Evolutionary conservation across 768 basidiomycete species (phyloP).

Genomic region (Nidularia sp.): DNA sequence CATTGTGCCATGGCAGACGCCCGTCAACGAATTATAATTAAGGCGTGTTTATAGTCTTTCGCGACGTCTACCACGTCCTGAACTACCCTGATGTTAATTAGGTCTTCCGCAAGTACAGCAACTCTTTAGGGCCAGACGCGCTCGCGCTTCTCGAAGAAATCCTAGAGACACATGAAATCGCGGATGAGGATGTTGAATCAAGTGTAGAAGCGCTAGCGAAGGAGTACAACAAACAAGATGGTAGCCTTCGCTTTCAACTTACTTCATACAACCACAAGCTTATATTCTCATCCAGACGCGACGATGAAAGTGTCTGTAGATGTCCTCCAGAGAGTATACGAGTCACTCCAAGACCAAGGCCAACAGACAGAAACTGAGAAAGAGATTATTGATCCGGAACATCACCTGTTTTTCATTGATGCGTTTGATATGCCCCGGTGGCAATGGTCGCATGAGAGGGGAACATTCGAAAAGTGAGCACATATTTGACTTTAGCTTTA

Average conservation of each 20-base stretch:
- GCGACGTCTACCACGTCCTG: background rate
- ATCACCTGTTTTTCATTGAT: conserved; percentile 78
- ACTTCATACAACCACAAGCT: background rate
- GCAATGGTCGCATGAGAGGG: conserved; percentile 84
- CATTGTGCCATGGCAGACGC: conserved; percentile 33
- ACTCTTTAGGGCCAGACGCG: conserved; percentile 79
- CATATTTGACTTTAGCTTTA: background rate
- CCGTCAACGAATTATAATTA: conserved; percentile 45
- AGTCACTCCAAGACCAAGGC: conserved; percentile 65
- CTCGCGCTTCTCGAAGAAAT: conserved; percentile 69
- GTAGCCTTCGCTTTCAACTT: conserved; percentile 26
- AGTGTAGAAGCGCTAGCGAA: conserved; percentile 79
- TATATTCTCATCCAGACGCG: conserved; percentile 40
- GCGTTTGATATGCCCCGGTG: conserved; percentile 96
- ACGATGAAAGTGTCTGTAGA: conserved; percentile 76
- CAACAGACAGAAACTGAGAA: conserved; percentile 44
- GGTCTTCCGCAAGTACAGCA: conserved; percentile 88
- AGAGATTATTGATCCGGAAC: conserved; percentile 73
- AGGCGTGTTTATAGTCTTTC: conserved; percentile 21
- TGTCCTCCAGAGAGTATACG: conserved; percentile 69
- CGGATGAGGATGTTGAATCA: conserved; percentile 63
- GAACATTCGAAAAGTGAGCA: conserved; percentile 82
- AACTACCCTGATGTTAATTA: conserved; percentile 17
- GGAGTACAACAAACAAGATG: conserved; percentile 89
- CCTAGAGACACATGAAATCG: conserved; percentile 66